Evolutionary conservation across 495 filamentous ascomycete species (phyloP), one percentile per base, ranked within the genome.

Genomic region (Paragyromitra xinjiangensis): DNA sequence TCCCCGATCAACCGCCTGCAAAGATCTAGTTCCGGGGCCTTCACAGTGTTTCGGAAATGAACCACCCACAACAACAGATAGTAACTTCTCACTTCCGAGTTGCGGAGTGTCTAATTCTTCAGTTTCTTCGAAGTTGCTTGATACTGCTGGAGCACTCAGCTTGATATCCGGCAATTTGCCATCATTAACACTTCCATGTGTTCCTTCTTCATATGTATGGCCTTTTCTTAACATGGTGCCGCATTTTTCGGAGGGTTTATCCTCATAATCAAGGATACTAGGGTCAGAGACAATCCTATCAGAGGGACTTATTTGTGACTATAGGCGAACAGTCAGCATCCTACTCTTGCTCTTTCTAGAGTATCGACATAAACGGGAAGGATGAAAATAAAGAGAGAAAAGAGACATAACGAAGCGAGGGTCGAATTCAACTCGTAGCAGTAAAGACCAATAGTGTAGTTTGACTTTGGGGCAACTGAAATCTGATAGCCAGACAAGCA

Each of bases 131-230:
- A 8, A 56, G 40, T 39, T 39, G 29, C 37, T n/a, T 51, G n/a
- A 19, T 19, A 44, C 50, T 56, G 24, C 24, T 42, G 22, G 68
- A 26, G n/a, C 19, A 64, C 61, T 48, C 58, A 58, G 73, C 16
- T 34, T 19, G 11, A 24, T 14, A 45, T 39, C 26, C 58, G 24
- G 65, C 16, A 59, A 63, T 55, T 42, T 40, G 2, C 19, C 12
- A 64, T 37, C 58, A 48, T 19, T 39, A 59, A n/a, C 12, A 11
- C 2, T 39, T 55, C 14, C 16, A 75, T 75, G 22, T 14, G 40
- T 50, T 14, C 22, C 14, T 9, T 40, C 24, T 39, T 40, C 19
- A 5, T 40, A 34, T 19, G 7, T 5, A 44, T 12, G 40, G 34
- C 7, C 40, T n/a, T 37, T 12, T 1, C n/a, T 66, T 50, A 51